These are phyloP conservation scores for Lentinus tigrinus DNA, from an alignment of 768 basidiomycete species.

Conservation along the genomic window DNA sequence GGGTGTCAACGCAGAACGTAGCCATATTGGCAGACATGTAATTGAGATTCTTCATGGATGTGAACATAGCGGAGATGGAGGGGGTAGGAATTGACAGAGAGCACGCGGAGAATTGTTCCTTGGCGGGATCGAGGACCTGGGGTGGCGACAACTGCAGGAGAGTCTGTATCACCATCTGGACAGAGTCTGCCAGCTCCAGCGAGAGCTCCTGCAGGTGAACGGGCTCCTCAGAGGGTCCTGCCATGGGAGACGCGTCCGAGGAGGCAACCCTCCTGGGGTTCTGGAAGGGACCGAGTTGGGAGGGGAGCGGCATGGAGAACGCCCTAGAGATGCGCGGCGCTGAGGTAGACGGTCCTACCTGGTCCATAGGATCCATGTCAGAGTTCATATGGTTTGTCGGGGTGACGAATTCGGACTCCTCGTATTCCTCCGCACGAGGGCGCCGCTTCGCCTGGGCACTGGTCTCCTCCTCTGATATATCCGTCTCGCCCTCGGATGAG, in stretches of 20 bases:
- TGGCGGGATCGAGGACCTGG: conserved; percentile 88
- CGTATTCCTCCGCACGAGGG: conserved; percentile 20
- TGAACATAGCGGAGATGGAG: conserved; percentile 85
- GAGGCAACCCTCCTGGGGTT: conserved; percentile 54
- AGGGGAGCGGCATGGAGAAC: conserved; percentile 77
- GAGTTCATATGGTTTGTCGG: conserved; percentile 30
- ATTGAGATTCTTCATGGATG: conserved; percentile 91
- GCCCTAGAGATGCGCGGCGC: conserved; percentile 68
- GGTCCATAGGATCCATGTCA: conserved; percentile 33
- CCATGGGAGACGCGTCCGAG: conserved; percentile 21
- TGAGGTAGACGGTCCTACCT: conserved; percentile 27
- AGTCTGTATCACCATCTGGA: conserved; percentile 89
- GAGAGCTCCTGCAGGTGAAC: conserved; percentile 67
- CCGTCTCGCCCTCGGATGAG: conserved; percentile 53
- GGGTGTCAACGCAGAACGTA: conserved; percentile 36
- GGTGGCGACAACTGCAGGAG: conserved; percentile 87
- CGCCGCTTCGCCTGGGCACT: conserved; percentile 15
- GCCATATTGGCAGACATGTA: conserved; percentile 88
- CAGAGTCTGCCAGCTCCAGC: conserved; percentile 84
- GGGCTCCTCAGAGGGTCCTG: conserved; percentile 29
- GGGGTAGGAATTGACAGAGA: conserved; percentile 84
- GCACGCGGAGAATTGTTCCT: conserved; percentile 91
- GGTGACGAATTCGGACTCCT: conserved; percentile 31
- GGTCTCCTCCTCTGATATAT: conserved; percentile 46
- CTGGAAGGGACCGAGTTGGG: conserved; percentile 71